phyloP scores from a whole-genome alignment of 306 rosid species.

The Trifolium fragiferum region DNA sequence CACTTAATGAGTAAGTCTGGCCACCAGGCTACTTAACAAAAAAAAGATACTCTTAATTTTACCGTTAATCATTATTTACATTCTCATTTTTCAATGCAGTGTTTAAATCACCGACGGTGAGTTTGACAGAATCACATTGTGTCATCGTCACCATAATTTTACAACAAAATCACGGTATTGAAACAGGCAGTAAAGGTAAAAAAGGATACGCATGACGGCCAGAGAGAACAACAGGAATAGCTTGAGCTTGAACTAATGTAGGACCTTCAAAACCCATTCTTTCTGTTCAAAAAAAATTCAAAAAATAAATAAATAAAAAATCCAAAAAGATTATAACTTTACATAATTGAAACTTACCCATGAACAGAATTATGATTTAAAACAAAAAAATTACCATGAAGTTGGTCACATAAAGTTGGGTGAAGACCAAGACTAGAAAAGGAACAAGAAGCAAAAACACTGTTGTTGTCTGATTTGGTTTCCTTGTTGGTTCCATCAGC shows the following conservation, averaged over 20 bases:
- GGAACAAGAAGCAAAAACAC: conserved; percentile 73
- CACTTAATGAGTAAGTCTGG: too few species aligned
- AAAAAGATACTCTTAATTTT: not conserved
- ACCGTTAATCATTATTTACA: not conserved
- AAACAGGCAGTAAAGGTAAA: not conserved
- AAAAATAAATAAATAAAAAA: too few species aligned
- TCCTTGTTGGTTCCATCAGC: conserved; percentile 7
- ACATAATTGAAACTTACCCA: not conserved
- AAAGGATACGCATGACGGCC: conserved; percentile 82
- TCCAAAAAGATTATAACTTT: conserved; percentile 1
- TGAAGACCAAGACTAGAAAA: conserved; percentile 88
- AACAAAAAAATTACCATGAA: conserved; percentile 57
- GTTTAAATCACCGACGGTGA: not conserved
- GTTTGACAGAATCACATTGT: too few species aligned
- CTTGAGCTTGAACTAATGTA: conserved; percentile 83
- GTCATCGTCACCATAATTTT: too few species aligned
- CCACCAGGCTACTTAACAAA: too few species aligned
- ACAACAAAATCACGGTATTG: too few species aligned
- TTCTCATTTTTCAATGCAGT: not conserved
- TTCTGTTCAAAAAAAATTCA: conserved; percentile 44
- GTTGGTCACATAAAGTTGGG: conserved; percentile 76
- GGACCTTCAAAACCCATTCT: conserved; percentile 86
- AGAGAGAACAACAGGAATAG: conserved; percentile 78
- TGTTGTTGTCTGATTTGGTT: conserved; percentile 5
- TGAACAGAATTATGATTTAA: not conserved